These are phyloP conservation scores for Cercis canadensis DNA, from an alignment of 306 rosid genomes.

Conservation along the genomic window DNA sequence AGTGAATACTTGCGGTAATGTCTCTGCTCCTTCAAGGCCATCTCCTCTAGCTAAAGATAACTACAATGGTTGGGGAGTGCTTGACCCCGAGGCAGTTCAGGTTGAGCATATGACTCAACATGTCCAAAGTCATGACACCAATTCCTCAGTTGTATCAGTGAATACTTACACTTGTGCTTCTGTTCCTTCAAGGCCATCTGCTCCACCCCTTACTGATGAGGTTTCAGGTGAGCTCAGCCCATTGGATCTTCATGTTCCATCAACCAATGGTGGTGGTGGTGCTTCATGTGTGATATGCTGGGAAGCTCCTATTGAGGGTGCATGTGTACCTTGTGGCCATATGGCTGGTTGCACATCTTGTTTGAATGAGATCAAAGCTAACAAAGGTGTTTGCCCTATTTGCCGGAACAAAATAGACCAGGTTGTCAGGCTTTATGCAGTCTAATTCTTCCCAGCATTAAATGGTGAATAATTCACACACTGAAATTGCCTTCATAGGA, in stretches of 20 bases:
- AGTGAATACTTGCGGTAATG: no score
- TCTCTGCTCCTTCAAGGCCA: no score
- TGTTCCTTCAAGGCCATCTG: conserved; percentile 28
- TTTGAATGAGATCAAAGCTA: conserved; percentile 35
- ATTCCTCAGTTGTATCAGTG: neutral
- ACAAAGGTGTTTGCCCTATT: conserved; percentile 38
- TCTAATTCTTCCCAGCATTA: neutral
- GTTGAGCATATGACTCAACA: conserved; percentile 5
- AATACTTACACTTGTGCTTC: neutral
- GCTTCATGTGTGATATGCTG: conserved; percentile 37
- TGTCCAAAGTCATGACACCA: neutral
- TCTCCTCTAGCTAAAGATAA: conserved; percentile 12
- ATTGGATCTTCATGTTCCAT: no score
- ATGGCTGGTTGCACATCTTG: conserved; percentile 44
- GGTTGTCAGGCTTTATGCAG: conserved; percentile 31
- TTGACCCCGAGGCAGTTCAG: neutral
- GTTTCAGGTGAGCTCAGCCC: neutral
- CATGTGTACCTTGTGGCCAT: conserved; percentile 38
- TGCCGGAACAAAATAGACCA: conserved; percentile 32
- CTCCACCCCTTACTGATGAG: conserved; percentile 36
- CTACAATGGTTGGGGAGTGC: conserved; percentile 13
- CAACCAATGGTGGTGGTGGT: conserved; percentile 8
- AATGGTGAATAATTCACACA: neutral
- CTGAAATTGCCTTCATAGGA: no score
- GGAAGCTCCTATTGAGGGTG: conserved; percentile 34